Evolutionary conservation across 2,329 filamentous ascomycete genomes (phyloP), one percentile per base, ranked within the genome.

Genomic region (Magnaporthiopsis incrustans): DNA sequence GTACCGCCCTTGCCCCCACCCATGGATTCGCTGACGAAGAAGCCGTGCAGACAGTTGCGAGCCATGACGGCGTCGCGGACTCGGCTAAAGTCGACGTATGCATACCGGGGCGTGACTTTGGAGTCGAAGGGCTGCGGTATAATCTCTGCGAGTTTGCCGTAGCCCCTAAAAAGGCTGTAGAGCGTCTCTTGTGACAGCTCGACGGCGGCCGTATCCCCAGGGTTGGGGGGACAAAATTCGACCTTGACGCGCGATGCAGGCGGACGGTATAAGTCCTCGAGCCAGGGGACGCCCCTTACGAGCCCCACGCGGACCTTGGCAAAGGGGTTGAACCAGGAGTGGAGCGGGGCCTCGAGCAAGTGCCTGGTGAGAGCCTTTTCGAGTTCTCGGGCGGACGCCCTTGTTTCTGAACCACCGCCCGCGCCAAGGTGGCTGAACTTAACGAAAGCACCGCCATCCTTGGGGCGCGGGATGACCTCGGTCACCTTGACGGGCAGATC

Each of bases 381-480:
- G 12, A 77, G 69, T 14, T 73, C 74, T 27, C 26, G 58, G 15
- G 73, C 74, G 1, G 74, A 66, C 56, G 78, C 75, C 35, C 35
- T 61, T 14, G 38, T 53, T 22, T 61, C 60, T 27, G 35, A 30
- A 4, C 60, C 60, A 25, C 44, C 44, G 8, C 14, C n/a, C 18
- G 18, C 8, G 7, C 44, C 44, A 25, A 11, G 10, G 63, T 82
- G 85, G 22, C 82, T 83, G 72, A 96, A 92, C 74, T 96, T 97
- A 74, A 98, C 88, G 73, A 96, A 98, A 0, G 91, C 92, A 15
- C 95, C 95, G 22, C 95, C 95, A 72, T 99, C 95, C 70, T 96
- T 93, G 33, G 96, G 80, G 3, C 92, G 84, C 0, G 93, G 92
- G 25, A 97, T 75, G 22, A 97, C 88, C 71, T 96, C 89, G 3